phyloP scores from a whole-genome alignment of 1,284 basidiomycete genomes.

The Anthracocystis panici-leucophaei region DNA sequence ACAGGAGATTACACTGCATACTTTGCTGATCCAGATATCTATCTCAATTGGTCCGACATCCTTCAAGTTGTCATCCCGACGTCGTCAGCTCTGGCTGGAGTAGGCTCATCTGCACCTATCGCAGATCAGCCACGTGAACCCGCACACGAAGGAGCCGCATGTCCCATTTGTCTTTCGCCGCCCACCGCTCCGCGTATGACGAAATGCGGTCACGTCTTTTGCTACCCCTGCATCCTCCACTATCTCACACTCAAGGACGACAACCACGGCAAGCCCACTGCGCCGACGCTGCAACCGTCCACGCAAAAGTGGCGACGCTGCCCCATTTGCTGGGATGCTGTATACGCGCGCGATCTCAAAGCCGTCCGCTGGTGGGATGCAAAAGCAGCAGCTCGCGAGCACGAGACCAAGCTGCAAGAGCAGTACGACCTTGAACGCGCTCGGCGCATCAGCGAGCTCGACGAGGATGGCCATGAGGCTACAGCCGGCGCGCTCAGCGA shows the following conservation, averaged over 20 bases:
- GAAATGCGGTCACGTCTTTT: slow-evolving; percentile 88
- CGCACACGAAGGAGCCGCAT: slow-evolving; percentile 78
- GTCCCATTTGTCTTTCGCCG: slow-evolving; percentile 93
- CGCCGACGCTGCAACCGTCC: slow-evolving; percentile 20
- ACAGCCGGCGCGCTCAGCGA: slow-evolving; percentile 12
- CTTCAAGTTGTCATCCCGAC: slow-evolving; percentile 93
- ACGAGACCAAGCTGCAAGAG: slow-evolving; percentile 37
- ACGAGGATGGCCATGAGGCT: slow-evolving; percentile 16
- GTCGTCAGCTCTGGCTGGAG: slow-evolving; percentile 69
- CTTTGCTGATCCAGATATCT: slow-evolving; percentile 66
- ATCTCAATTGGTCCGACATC: slow-evolving; percentile 78
- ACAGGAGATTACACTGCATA: slow-evolving; percentile 66
- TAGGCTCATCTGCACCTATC: slow-evolving; percentile 42
- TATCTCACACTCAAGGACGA: slow-evolving; percentile 74
- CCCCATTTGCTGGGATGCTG: slow-evolving; percentile 94
- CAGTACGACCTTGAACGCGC: slow-evolving; percentile 32
- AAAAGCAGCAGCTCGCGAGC: slow-evolving; percentile 42
- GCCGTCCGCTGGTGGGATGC: slow-evolving; percentile 77
- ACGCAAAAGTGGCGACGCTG: slow-evolving; percentile 73
- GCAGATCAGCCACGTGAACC: slow-evolving; percentile 46
- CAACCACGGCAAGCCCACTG: slow-evolving; percentile 18
- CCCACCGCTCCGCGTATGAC: slow-evolving; percentile 95
- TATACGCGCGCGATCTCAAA: slow-evolving; percentile 91
- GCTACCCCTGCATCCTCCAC: slow-evolving; percentile 73
- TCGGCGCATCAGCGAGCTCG: slow-evolving; percentile 22